Percentiles rank a stretch among this genome's conserved stretches.
Evolutionary conservation across 768 basidiomycete species (phyloP).

Genomic region (Boletus fagicola): DNA sequence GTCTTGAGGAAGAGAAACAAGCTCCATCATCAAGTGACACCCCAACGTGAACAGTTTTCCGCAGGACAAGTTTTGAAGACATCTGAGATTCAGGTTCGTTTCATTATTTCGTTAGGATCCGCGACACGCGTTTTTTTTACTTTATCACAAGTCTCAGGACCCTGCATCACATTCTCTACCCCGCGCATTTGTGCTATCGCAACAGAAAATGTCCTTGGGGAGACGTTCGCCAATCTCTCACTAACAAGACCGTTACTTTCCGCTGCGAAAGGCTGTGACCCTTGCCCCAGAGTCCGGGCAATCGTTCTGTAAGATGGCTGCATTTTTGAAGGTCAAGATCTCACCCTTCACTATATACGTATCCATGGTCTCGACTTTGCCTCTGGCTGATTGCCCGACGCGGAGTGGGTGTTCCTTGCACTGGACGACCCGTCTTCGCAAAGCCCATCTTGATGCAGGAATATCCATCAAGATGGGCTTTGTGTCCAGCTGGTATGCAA

Average conservation of each 20-base stretch:
- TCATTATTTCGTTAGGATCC: slow-evolving; percentile 7
- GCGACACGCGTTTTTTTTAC: slow-evolving; percentile 9
- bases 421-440: slow-evolving; percentile 3
- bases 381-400: not conserved
- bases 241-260: not conserved
- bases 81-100: slow-evolving; percentile 17
- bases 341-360: not conserved
- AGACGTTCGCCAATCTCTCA: not conserved
- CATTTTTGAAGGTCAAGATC: not conserved
- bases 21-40: not conserved
- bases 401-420: not conserved
- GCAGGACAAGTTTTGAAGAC: not conserved
- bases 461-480: slow-evolving; percentile 2
- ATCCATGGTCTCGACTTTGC: not conserved
- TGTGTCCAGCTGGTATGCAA: slow-evolving; percentile 7
- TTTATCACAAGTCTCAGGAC: slow-evolving; percentile 10
- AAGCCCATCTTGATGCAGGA: slow-evolving; percentile 21
- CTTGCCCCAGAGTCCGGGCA: too few relatives aligned
- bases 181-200: not conserved
- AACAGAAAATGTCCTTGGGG: not conserved
- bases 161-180: not conserved
- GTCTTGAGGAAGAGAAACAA: not conserved
- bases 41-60: not conserved
- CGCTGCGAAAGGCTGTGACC: not conserved
- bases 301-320: not conserved